phyloP scores from a whole-genome alignment of 2,329 filamentous ascomycete species.

The Hypoxylon sp. region DNA sequence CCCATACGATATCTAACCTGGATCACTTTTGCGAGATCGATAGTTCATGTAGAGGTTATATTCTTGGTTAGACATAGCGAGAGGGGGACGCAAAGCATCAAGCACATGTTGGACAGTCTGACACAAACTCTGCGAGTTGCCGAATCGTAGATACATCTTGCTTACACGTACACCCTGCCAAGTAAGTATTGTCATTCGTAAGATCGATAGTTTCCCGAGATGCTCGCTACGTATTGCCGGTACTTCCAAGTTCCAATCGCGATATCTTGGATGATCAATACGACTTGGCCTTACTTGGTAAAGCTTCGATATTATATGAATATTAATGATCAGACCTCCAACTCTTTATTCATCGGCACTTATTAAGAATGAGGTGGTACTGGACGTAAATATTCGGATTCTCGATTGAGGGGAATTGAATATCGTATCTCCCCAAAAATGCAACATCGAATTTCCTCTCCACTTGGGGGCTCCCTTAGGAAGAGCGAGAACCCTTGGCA shows the following conservation, averaged over 20 bases:
- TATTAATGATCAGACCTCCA: conserved; percentile 20
- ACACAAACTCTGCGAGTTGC: conserved; percentile 23
- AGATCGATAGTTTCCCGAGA: conserved; percentile 30
- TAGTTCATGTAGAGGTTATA: conserved; percentile 1
- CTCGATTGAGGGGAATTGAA: conserved; percentile 10
- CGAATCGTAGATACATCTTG: conserved; percentile 24
- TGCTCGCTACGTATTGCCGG: conserved; percentile 24
- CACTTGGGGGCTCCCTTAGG: conserved; percentile 9
- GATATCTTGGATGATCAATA: conserved; percentile 10
- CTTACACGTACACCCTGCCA: conserved; percentile 12
- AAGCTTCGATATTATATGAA: conserved; percentile 23
- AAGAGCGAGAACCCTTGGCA: conserved; percentile 14
- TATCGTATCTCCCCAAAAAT: conserved; percentile 13
- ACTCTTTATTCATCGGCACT: conserved; percentile 21
- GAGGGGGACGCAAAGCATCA: too few species aligned
- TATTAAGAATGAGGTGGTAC: conserved; percentile 22
- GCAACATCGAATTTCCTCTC: conserved; percentile 19
- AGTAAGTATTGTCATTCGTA: conserved; percentile 23
- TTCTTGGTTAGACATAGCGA: background rate
- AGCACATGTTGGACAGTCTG: conserved; percentile 30
- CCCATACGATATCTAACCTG: conserved; percentile 23
- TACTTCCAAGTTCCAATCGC: conserved; percentile 6
- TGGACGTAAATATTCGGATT: background rate
- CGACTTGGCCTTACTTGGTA: conserved; percentile 9
- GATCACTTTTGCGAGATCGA: conserved; percentile 7